Conservation (phyloP, 805 yeast species). For the Suhomyces emberorum region DNA sequence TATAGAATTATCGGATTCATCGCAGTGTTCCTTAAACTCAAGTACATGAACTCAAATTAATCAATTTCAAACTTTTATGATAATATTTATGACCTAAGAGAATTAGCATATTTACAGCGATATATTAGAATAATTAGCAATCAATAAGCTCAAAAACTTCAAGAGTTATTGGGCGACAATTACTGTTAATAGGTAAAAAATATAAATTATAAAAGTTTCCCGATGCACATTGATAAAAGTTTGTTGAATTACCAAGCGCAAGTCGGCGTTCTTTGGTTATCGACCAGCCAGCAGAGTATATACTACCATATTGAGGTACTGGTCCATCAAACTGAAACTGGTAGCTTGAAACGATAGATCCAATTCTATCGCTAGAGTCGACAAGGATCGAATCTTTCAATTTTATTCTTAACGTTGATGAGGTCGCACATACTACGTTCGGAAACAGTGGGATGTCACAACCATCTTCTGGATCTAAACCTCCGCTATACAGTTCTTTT, state of each 20-base stretch:
- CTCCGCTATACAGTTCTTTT: too few relatives aligned
- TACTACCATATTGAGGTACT: conserved; percentile 35
- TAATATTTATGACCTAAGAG: too few relatives aligned
- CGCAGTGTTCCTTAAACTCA: conserved; percentile 1
- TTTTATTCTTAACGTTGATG: conserved; percentile 25
- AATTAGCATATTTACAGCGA: too few relatives aligned
- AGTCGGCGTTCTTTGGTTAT: conserved; percentile 31
- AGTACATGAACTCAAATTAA: conserved; percentile 1
- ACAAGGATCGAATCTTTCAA: conserved; percentile 28
- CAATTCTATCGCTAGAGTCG: conserved; percentile 32
- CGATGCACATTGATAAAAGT: conserved; percentile 38
- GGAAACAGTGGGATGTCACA: conserved; percentile 23
- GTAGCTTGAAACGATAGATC: conserved; percentile 34
- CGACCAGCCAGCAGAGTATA: conserved; percentile 40
- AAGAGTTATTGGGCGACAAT: conserved; percentile 36
- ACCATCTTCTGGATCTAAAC: conserved; percentile 1
- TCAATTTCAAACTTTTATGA: too few relatives aligned
- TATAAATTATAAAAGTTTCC: conserved; percentile 40
- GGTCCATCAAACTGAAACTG: conserved; percentile 45
- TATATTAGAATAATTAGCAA: conserved; percentile 22
- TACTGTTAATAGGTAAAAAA: conserved; percentile 29
- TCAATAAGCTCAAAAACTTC: conserved; percentile 35
- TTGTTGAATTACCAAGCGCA: conserved; percentile 28
- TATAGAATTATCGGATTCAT: conserved; percentile 31
- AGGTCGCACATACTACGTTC: conserved; percentile 26